Evolutionary conservation across 805 yeast species (phyloP).

Genomic region (Candida arabinofermentans): DNA sequence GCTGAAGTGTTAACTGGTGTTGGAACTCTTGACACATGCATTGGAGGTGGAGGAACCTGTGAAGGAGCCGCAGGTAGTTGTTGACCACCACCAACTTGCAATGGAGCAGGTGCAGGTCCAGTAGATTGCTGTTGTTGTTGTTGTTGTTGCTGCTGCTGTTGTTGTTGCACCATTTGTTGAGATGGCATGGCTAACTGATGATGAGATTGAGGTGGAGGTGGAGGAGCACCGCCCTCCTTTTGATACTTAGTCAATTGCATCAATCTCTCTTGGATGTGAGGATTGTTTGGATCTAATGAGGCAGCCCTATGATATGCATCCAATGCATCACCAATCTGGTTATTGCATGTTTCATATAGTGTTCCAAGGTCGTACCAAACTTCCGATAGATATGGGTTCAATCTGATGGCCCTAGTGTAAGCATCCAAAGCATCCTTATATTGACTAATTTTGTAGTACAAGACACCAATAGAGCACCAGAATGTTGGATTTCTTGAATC

Average conservation of each 20-base stretch:
- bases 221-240: slow-evolving; percentile 60
- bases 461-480: slow-evolving; percentile 95
- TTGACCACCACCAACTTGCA: slow-evolving; percentile 25
- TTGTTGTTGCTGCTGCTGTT: slow-evolving; percentile 32
- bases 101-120: slow-evolving; percentile 28
- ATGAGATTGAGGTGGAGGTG: slow-evolving; percentile 54
- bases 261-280: slow-evolving; percentile 89
- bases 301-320: slow-evolving; percentile 98
- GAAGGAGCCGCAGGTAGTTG: slow-evolving; percentile 24
- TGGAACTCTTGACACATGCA: slow-evolving; percentile 4
- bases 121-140: slow-evolving; percentile 28
- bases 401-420: slow-evolving; percentile 90
- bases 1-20: slow-evolving; percentile 7
- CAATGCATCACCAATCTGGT: slow-evolving; percentile 89
- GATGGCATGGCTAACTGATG: slow-evolving; percentile 41
- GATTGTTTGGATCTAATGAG: slow-evolving; percentile 88
- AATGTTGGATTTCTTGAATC: slow-evolving; percentile 97
- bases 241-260: slow-evolving; percentile 76
- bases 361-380: slow-evolving; percentile 99
- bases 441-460: slow-evolving; percentile 94
- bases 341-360: slow-evolving; percentile 93
- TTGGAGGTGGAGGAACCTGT: slow-evolving; percentile 24
- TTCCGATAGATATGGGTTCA: slow-evolving; percentile 93
- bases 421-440: slow-evolving; percentile 97
- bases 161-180: slow-evolving; percentile 36